Conservation (phyloP, 2,329 filamentous ascomycete genomes). For the Aspergillus fijiensis region DNA sequence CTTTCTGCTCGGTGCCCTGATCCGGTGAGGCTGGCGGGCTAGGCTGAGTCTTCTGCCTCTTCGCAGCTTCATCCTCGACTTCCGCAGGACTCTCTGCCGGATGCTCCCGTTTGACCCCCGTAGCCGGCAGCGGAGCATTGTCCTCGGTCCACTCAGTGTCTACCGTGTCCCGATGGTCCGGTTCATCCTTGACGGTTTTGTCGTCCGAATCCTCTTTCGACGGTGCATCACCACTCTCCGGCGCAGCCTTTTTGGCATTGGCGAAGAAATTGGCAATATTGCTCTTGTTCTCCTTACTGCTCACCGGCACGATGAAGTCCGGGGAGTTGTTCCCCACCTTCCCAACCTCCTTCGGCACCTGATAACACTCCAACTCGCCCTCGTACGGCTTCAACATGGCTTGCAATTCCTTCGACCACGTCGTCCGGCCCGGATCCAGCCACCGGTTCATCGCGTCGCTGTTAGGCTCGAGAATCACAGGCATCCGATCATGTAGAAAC, state of each 20-base stretch:
- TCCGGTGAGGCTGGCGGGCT: conserved; percentile 30
- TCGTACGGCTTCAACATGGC: conserved; percentile 73
- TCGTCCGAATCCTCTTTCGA: conserved; percentile 24
- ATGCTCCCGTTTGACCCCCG: conserved; percentile 51
- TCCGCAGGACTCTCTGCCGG: conserved; percentile 26
- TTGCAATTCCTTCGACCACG: conserved; percentile 80
- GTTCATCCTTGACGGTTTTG: conserved; percentile 26
- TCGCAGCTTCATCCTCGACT: conserved; percentile 18
- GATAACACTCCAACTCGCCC: conserved; percentile 79
- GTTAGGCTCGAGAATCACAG: conserved; percentile 79
- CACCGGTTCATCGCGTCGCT: conserved; percentile 69
- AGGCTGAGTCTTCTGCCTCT: conserved; percentile 26
- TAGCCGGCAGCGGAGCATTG: conserved; percentile 52
- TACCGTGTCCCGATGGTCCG: conserved; percentile 40
- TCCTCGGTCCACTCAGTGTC: conserved; percentile 50
- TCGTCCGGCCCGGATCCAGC: conserved; percentile 70
- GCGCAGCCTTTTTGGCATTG: conserved; percentile 46
- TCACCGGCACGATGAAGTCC: conserved; percentile 75
- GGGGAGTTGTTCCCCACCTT: conserved; percentile 92
- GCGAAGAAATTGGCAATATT: conserved; percentile 95
- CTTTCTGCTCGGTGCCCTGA: conserved; percentile 36
- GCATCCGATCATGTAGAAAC: conserved; percentile 94
- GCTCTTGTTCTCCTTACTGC: conserved; percentile 82
- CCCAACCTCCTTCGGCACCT: conserved; percentile 83
- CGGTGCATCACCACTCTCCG: neutral